Base-by-base conservation (phyloP, 2,329 filamentous ascomycete species). In the Neoascochyta sp. region DNA sequence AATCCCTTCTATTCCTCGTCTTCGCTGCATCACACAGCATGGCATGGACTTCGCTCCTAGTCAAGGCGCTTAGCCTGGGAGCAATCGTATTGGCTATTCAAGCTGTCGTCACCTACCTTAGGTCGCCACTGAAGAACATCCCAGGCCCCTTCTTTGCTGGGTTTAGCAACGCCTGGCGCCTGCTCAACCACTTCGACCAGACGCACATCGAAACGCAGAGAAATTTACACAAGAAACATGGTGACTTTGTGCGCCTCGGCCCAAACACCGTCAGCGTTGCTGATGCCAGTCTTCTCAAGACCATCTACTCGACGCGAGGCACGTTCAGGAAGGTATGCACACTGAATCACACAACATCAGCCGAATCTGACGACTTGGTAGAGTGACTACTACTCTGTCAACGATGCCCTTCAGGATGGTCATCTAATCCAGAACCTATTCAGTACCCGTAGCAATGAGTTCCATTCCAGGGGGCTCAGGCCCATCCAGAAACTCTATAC, bases 141-240 rank as follows among this genome's bases (percentile, higher is more conserved):
- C 57, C 57, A 5, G 58, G 59, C 4, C 59, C 59, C 1, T 48
- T 54, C 27, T 19, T 57, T 7, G 56, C 58, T 21, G 55, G 53
- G 23, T 59, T 62, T 36, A 51, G 55, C 3, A 37, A 61, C 32
- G 26, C 53, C 16, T 61, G 55, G 56, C 49, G 57, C 11, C 39
- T 60, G 21, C 32, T 41, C 9, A 50, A 50, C 19, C 50, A 54
- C n/a, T 58, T 52, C 22, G 17, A 41, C 8, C 47, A 50, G 33
- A 49, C 41, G n/a, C 46, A 55, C 22, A 57, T 55, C 24, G 50
- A 56, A 30, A 56, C 52, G 4, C 51, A 56, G 36, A 42, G 38
- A 24, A 39, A 37, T 11, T 43, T 60, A n/a, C 56, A 60, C 24
- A 38, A 47, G 17, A 45, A 52, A 26, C 48, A 57, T 22, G 55